Percentiles rank a stretch among this genome's conserved stretches.
Evolutionary conservation across 2,329 filamentous ascomycete genomes (phyloP).

Genomic region (Elsinoe arachidis): DNA sequence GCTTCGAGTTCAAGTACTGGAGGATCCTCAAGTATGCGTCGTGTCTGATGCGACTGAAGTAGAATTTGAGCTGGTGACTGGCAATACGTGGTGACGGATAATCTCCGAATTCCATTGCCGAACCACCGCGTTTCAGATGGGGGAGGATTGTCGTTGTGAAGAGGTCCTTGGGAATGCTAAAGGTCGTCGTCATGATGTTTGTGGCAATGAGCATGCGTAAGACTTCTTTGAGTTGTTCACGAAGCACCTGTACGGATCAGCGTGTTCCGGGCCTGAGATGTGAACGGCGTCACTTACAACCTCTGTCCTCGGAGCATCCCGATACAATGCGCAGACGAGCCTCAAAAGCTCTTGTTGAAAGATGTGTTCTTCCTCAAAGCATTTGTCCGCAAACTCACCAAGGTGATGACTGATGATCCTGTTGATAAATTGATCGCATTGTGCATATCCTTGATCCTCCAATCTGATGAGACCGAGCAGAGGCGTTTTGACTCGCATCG

Average conservation of each 20-base stretch:
- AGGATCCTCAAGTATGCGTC: conserved; percentile 35
- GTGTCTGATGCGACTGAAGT: conserved; percentile 37
- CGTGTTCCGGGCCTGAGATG: not conserved
- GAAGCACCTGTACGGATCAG: conserved; percentile 20
- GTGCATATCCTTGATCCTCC: conserved; percentile 35
- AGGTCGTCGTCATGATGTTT: conserved; percentile 41
- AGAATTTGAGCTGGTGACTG: conserved; percentile 43
- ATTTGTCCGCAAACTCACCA: conserved; percentile 34
- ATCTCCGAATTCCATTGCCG: conserved; percentile 16
- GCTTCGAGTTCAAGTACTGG: conserved; percentile 39
- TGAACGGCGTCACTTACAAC: conserved; percentile 25
- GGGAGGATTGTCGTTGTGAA: conserved; percentile 30
- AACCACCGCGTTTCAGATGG: conserved; percentile 30
- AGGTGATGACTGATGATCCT: conserved; percentile 35
- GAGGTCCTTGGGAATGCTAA: conserved; percentile 34
- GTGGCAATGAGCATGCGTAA: conserved; percentile 40
- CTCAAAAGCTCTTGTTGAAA: conserved; percentile 33
- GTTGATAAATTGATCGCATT: conserved; percentile 38
- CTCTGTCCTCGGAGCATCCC: conserved; percentile 25
- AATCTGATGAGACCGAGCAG: conserved; percentile 39
- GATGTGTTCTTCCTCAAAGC: conserved; percentile 37
- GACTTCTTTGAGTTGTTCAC: conserved; percentile 35
- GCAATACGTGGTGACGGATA: conserved; percentile 36
- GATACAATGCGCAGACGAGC: conserved; percentile 30
- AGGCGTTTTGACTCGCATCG: conserved; percentile 33